Percentiles rank a stretch among this genome's conserved stretches.
Evolutionary conservation across 2,329 filamentous ascomycete species (phyloP).

Genomic region (Aspergillus jensenii): DNA sequence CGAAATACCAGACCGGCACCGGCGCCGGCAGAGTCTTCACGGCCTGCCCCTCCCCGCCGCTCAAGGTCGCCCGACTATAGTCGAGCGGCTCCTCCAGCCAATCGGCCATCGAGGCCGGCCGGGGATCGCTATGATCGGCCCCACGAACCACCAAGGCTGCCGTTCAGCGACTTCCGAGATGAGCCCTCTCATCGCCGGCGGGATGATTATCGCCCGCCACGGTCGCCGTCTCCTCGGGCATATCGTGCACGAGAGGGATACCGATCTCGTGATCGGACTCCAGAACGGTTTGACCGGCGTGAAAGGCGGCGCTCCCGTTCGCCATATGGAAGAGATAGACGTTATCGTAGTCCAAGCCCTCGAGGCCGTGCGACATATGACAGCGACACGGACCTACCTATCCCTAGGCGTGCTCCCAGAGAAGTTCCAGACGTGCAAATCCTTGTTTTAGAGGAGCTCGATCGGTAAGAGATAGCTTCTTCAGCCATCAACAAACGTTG

Average conservation of each 20-base stretch:
- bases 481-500: background rate
- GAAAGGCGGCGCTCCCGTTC: slow-evolving; percentile 69
- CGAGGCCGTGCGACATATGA: slow-evolving; percentile 54
- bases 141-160: slow-evolving; percentile 34
- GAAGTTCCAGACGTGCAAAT: slow-evolving; percentile 90
- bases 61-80: slow-evolving; percentile 65
- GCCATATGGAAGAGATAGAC: slow-evolving; percentile 63
- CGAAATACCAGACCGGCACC: slow-evolving; percentile 66
- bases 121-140: slow-evolving; percentile 48
- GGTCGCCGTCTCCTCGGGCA: slow-evolving; percentile 61
- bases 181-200: slow-evolving; percentile 49
- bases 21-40: slow-evolving; percentile 38
- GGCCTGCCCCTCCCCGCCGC: slow-evolving; percentile 48
- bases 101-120: slow-evolving; percentile 30
- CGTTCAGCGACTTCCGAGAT: slow-evolving; percentile 52
- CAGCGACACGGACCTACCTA: slow-evolving; percentile 63
- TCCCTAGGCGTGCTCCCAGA: slow-evolving; percentile 70
- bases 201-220: slow-evolving; percentile 64
- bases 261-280: slow-evolving; percentile 43
- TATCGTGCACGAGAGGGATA: slow-evolving; percentile 66
- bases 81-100: slow-evolving; percentile 37
- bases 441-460: slow-evolving; percentile 74
- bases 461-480: slow-evolving; percentile 43
- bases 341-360: slow-evolving; percentile 70
- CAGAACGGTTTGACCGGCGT: slow-evolving; percentile 54